Base-by-base conservation (phyloP, 495 filamentous ascomycete genomes). In the Rhypophila decipiens region DNA sequence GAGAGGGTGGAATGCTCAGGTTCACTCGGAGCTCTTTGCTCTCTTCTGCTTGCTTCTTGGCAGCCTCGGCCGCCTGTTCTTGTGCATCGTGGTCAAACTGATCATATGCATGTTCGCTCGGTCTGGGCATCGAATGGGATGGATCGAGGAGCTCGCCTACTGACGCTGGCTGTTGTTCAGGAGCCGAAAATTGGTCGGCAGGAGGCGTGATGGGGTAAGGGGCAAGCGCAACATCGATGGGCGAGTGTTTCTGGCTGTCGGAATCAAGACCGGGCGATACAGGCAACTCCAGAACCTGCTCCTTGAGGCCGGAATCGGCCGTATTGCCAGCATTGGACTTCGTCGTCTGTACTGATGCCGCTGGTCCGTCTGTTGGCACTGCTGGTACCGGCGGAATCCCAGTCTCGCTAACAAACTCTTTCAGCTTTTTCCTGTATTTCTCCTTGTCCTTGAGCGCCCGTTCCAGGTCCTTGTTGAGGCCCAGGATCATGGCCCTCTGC, bases 401-500 rank as follows among this genome's bases (percentile, higher is more conserved):
- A 24, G 60, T 53, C 12, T 60, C 61, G n/a, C 59, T 54, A 51
- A 74, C 53, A 7, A 73, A 68, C 39, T 96, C 88, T 63, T 94
- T 96, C 12, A 94, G 55, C 65, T 90, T 94, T 68, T 88, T 90
- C 49, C 85, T 80, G 63, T 96, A 98, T 49, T 85, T 82, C 38
- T 97, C 93, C 64, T 96, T 97, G 53, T 96, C 93, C 61, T 95
- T 95, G 57, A 95, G 63, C 3, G 91, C 84, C 40, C 86, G 81
- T 64, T 96, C 90, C 20, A 98, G 74, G 59, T 98, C 93, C 65
- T 93, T 94, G 57, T 97, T 96, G 31, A 98, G 72, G 1, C 93
- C 94, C 21, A 96, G 58, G 27, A 98, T 90, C 76, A 98, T 86
- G 0, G 89, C 82, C 39, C 93, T 77, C 66, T 98, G 93, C 65